Conservation (phyloP, 2,329 filamentous ascomycete genomes). For the Sporothrix dimorphospora region DNA sequence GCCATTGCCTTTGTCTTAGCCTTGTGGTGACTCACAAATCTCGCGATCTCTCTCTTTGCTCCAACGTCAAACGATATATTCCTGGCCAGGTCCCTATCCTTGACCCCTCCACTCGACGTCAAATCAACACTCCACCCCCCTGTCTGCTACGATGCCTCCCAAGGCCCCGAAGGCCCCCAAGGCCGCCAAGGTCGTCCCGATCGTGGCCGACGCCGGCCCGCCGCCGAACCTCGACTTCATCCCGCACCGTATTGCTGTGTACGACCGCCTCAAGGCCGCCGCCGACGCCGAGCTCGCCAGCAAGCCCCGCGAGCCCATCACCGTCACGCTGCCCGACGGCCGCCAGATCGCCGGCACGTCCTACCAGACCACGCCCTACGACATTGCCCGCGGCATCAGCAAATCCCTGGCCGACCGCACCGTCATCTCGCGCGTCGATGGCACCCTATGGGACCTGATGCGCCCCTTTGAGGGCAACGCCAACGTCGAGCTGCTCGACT, state of each 20-base stretch:
- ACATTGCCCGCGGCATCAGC: slow-evolving; percentile 76
- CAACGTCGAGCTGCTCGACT: slow-evolving; percentile 81
- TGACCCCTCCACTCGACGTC: background rate
- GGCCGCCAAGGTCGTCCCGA: slow-evolving; percentile 33
- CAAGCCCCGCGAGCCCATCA: slow-evolving; percentile 74
- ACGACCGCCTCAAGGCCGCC: slow-evolving; percentile 84
- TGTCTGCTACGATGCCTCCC: slow-evolving; percentile 15
- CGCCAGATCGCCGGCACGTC: slow-evolving; percentile 73
- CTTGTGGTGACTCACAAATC: slow-evolving; percentile 10
- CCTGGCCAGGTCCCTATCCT: background rate
- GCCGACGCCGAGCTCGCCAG: slow-evolving; percentile 74
- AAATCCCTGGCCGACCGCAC: slow-evolving; percentile 85
- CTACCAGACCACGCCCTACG: slow-evolving; percentile 87
- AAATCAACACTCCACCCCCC: background rate
- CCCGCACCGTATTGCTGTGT: slow-evolving; percentile 80
- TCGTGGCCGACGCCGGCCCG: slow-evolving; percentile 38
- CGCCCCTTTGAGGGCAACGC: slow-evolving; percentile 87
- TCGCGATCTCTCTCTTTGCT: background rate
- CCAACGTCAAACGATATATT: background rate
- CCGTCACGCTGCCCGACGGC: slow-evolving; percentile 73
- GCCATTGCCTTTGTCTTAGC: slow-evolving; percentile 13
- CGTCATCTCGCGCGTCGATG: slow-evolving; percentile 84
- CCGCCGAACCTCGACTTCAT: slow-evolving; percentile 70
- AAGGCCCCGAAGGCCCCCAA: slow-evolving; percentile 32
- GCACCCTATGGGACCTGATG: slow-evolving; percentile 88